Conservation (phyloP, 2,329 filamentous ascomycete genomes). For the Trichophyton rubrum region DNA sequence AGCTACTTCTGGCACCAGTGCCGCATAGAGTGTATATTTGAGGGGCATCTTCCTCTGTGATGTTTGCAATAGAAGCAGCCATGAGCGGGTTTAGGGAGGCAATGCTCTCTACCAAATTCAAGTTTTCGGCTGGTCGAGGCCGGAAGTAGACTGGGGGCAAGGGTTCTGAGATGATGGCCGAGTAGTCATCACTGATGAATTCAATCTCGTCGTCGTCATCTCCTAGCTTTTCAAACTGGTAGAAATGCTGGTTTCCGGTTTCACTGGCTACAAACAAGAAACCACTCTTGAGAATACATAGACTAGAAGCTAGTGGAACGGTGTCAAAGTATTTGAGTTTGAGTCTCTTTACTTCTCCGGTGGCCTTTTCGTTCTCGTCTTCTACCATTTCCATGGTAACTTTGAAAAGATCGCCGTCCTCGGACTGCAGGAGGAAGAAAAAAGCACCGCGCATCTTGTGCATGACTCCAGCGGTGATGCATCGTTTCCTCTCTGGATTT, state of each 20-base stretch:
- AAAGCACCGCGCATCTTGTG: constrained; percentile 94
- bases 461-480: constrained; percentile 84
- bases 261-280: constrained; percentile 90
- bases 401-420: constrained; percentile 98
- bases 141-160: constrained; percentile 77
- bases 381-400: constrained; percentile 84
- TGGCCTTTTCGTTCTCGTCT: constrained; percentile 63
- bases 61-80: constrained; percentile 81
- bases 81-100: constrained; percentile 83
- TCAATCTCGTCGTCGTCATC: constrained; percentile 87
- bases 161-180: constrained; percentile 57
- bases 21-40: constrained; percentile 93
- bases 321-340: constrained; percentile 99
- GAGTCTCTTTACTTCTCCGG: constrained; percentile 66
- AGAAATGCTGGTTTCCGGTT: constrained; percentile 85
- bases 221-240: constrained; percentile 93
- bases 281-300: constrained; percentile 89
- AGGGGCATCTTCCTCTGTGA: constrained; percentile 83
- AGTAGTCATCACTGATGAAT: constrained; percentile 71
- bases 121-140: constrained; percentile 64
- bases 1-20: constrained; percentile 74
- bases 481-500: constrained; percentile 79
- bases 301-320: constrained; percentile 70
- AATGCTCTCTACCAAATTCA: constrained; percentile 73
- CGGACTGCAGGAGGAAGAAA: constrained; percentile 91